phyloP scores from a whole-genome alignment of 2,329 filamentous ascomycete genomes.

The Macrophomina pseudophaseolina region DNA sequence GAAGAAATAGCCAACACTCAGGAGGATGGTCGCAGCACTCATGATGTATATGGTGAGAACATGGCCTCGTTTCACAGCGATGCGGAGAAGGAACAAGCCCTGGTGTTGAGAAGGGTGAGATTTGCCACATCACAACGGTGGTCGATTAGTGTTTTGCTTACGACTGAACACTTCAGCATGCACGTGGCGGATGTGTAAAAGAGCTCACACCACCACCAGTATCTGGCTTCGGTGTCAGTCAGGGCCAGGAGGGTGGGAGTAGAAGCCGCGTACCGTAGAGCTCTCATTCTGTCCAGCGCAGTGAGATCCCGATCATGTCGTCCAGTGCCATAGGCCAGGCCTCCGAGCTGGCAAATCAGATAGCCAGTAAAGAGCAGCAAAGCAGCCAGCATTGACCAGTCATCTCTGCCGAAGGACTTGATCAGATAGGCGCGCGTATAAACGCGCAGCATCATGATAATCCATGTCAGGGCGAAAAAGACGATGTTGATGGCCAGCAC shows the following conservation, averaged over 20 bases:
- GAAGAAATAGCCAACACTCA: slow-evolving; percentile 57
- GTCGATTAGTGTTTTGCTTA: background rate
- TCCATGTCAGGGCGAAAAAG: slow-evolving; percentile 47
- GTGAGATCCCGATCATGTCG: slow-evolving; percentile 42
- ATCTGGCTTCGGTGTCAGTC: slow-evolving; percentile 35
- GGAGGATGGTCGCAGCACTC: slow-evolving; percentile 50
- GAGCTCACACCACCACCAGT: slow-evolving; percentile 62
- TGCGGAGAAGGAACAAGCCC: slow-evolving; percentile 57
- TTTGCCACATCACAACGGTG: background rate
- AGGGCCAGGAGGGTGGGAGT: slow-evolving; percentile 5
- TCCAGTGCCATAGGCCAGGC: slow-evolving; percentile 47
- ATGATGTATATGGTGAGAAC: slow-evolving; percentile 52
- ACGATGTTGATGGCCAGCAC: slow-evolving; percentile 39
- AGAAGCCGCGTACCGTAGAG: slow-evolving; percentile 32
- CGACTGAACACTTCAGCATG: slow-evolving; percentile 58
- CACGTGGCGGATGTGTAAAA: slow-evolving; percentile 57
- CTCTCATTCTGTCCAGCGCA: slow-evolving; percentile 37
- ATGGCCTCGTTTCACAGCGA: slow-evolving; percentile 54
- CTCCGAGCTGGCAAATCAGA: slow-evolving; percentile 46
- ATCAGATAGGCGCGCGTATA: slow-evolving; percentile 45
- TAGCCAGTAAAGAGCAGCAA: slow-evolving; percentile 48
- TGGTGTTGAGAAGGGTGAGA: background rate
- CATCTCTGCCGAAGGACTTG: slow-evolving; percentile 47
- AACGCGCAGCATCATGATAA: slow-evolving; percentile 43
- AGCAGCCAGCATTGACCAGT: slow-evolving; percentile 48